phyloP scores from a whole-genome alignment of 805 yeast species.

The Dipodascopsis uninucleata region DNA sequence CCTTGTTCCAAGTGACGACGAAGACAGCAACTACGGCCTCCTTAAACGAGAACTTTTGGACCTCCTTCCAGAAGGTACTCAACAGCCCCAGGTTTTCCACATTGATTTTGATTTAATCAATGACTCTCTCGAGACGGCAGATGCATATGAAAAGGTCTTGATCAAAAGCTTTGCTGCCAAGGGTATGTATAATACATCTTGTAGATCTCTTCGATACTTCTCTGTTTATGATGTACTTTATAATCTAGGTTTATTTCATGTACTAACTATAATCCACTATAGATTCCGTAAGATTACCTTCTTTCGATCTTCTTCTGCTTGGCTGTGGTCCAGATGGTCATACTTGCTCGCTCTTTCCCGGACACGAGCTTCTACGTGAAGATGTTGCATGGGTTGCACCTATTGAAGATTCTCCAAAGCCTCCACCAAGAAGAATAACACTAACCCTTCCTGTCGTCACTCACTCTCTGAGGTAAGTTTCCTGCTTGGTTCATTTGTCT shows the following conservation, averaged over 20 bases:
- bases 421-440: slow-evolving; percentile 82
- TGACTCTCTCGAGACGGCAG: slow-evolving; percentile 87
- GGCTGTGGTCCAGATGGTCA: slow-evolving; percentile 99
- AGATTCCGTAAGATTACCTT: slow-evolving; percentile 91
- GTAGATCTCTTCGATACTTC: not conserved
- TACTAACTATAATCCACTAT: not conserved
- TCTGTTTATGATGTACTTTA: not conserved
- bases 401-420: slow-evolving; percentile 84
- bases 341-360: slow-evolving; percentile 93
- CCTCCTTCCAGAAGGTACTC: slow-evolving; percentile 49
- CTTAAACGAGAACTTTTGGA: slow-evolving; percentile 81
- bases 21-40: slow-evolving; percentile 85
- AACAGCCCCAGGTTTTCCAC: slow-evolving; percentile 70
- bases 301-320: slow-evolving; percentile 82
- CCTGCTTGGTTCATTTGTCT: too few species aligned
- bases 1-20: slow-evolving; percentile 78
- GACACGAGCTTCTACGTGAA: slow-evolving; percentile 83
- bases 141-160: slow-evolving; percentile 79
- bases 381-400: slow-evolving; percentile 93
- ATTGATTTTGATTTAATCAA: slow-evolving; percentile 71
- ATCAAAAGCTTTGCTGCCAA: slow-evolving; percentile 91
- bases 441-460: slow-evolving; percentile 91
- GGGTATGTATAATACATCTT: slow-evolving; percentile 13
- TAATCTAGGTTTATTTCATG: not conserved
- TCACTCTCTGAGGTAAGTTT: slow-evolving; percentile 50